Evolutionary conservation across 2,329 filamentous ascomycete genomes (phyloP), one percentile per base, ranked within the genome.

Genomic region (Cercospora sp.): DNA sequence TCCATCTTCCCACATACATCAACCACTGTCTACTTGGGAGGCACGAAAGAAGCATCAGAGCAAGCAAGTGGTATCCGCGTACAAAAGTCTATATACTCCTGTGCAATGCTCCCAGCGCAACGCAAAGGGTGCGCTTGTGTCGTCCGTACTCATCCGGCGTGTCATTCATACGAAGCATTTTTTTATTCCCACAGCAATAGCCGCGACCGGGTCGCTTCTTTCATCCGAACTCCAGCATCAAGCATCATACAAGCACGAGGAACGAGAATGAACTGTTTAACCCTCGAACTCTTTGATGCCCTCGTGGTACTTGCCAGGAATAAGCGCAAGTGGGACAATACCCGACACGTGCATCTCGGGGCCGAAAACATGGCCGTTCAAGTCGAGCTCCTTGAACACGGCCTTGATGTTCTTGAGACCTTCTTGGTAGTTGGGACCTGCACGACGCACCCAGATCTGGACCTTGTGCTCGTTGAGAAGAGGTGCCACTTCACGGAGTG

Each of bases 321-420:
- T 80, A 60, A 98, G 90, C 58, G 94, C 95, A 80, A 98, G 85
- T 66, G 95, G 94, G 73, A 99, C 94, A 78, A 98, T 98, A 81
- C 95, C 95, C 63, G 91, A 94, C 77, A 99, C 94, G 83, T 91
- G 89, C 90, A 91, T 91, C 82, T 92, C 90, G 13, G 90, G 90
- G 60, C 90, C 90, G 79, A 88, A 92, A 60, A 92, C 90, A 84
- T 98, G 93, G 92, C 98, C 97, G 84, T 97, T 89, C 73, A 99
- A 88, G 75, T 92, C 92, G 68, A 99, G 89, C 86, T 99, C 95
- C 81, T 94, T 89, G 69, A 93, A 95, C 69, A 96, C 94, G 60
- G 89, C 88, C 89, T 98, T 98, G 89, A 99, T 97, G 89, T 98
- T 99, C 90, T 97, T 97, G 74, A 99, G 90, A 84, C 95, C 95